A percentile compares a stretch with the other conserved stretches of the same genome.
These are phyloP conservation scores for Sugiyamaella japonica DNA, from an alignment of 1,139 yeast species.

Conservation along the genomic window DNA sequence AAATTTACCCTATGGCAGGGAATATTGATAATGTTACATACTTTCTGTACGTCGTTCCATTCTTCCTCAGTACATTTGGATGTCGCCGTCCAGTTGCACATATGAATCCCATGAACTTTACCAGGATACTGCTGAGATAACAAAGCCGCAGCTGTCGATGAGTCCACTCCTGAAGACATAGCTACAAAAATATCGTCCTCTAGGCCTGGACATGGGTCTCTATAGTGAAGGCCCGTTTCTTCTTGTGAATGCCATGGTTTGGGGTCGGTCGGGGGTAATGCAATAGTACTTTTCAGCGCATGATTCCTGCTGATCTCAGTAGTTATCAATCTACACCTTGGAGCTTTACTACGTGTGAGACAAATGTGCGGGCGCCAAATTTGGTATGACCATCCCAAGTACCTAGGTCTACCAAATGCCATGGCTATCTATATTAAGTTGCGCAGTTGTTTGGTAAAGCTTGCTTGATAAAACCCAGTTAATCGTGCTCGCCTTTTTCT, in stretches of 20 bases:
- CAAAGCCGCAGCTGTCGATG: conserved; percentile 83
- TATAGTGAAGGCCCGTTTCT: background rate
- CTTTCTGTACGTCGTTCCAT: conserved; percentile 78
- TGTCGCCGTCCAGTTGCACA: conserved; percentile 87
- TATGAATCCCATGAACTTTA: conserved; percentile 74
- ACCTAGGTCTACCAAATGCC: no score
- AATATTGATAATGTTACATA: conserved; percentile 60
- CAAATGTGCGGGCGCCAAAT: no score
- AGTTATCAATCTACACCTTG: background rate
- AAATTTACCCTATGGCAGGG: conserved; percentile 78
- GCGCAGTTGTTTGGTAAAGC: no score
- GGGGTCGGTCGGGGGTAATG: background rate
- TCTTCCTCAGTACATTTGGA: conserved; percentile 79
- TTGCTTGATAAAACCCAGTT: no score
- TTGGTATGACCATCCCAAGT: no score
- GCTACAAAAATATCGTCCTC: conserved; percentile 63
- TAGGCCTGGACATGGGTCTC: conserved; percentile 2
- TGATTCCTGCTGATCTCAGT: background rate
- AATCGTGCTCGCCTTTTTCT: no score
- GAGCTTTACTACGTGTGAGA: background rate
- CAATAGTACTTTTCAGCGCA: background rate
- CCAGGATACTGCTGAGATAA: conserved; percentile 50
- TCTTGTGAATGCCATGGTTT: background rate
- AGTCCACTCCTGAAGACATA: conserved; percentile 97
- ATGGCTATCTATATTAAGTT: no score